Evolutionary conservation across 2,329 filamentous ascomycete species (phyloP).

Genomic region (Cadophora gregata): DNA sequence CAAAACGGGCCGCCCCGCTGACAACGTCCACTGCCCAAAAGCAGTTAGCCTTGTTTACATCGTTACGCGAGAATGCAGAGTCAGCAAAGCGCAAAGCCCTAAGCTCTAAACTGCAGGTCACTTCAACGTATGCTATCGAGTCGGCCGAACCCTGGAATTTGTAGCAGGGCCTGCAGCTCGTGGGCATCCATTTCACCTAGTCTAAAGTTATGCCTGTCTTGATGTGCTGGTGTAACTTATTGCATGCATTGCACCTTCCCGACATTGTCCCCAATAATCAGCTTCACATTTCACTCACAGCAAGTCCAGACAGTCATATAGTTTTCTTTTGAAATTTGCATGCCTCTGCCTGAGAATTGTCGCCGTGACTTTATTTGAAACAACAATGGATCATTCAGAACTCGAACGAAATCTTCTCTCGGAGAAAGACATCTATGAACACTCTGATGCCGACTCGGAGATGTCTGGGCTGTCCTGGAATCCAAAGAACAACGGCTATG

Average conservation of each 20-base stretch:
- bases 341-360: not conserved
- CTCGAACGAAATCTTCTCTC: not conserved
- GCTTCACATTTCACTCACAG: not conserved
- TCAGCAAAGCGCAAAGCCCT: not conserved
- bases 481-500: not conserved
- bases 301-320: not conserved
- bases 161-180: not conserved
- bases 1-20: no score
- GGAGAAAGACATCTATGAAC: not conserved
- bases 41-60: not conserved
- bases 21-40: no score
- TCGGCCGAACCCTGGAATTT: not conserved
- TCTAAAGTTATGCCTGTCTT: not conserved
- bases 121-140: not conserved
- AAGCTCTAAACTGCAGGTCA: not conserved
- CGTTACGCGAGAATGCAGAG: not conserved
- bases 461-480: not conserved
- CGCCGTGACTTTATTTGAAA: not conserved
- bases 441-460: not conserved
- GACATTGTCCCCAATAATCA: not conserved
- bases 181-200: not conserved
- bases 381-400: constrained; percentile 3
- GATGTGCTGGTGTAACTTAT: not conserved
- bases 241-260: not conserved
- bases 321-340: not conserved